Evolutionary conservation across 2,329 filamentous ascomycete genomes (phyloP).

Genomic region (Chaetothyriales sp.): DNA sequence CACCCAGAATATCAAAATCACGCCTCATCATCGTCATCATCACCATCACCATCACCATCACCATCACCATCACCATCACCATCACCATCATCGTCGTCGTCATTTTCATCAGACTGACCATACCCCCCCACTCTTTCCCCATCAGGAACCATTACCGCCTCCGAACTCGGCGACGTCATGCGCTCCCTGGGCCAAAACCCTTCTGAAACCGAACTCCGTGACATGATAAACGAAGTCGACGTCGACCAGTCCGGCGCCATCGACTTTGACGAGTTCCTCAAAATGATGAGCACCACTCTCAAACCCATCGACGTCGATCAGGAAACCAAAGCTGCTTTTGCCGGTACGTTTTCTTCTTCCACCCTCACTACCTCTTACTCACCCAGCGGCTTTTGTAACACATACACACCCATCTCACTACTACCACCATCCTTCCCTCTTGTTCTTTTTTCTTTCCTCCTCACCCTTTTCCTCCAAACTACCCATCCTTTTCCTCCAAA

Average conservation of each 20-base stretch:
- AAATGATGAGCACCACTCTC: conserved; percentile 52
- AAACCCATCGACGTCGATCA: conserved; percentile 49
- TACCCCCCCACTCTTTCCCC: neutral
- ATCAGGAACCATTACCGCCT: conserved; percentile 49
- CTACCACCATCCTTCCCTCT: no score
- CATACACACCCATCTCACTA: no score
- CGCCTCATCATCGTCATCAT: neutral
- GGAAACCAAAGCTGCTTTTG: conserved; percentile 52
- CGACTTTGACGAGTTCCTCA: conserved; percentile 53
- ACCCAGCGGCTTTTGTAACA: no score
- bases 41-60: no score
- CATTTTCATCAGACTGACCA: neutral
- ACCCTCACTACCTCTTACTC: no score
- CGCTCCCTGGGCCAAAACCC: conserved; percentile 50
- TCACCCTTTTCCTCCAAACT: neutral
- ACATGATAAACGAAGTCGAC: conserved; percentile 56
- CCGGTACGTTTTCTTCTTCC: conserved; percentile 17
- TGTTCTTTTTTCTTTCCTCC: neutral
- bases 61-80: no score
- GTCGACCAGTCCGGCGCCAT: conserved; percentile 52
- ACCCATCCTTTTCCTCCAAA: neutral
- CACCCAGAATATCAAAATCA: neutral
- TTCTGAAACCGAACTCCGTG: conserved; percentile 48
- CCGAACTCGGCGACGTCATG: conserved; percentile 52
- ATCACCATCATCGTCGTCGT: no score